A percentile compares a stretch with the other conserved stretches of the same genome.
phyloP scores from a whole-genome alignment of 768 basidiomycete genomes.

The Leccinum rimulosum region DNA sequence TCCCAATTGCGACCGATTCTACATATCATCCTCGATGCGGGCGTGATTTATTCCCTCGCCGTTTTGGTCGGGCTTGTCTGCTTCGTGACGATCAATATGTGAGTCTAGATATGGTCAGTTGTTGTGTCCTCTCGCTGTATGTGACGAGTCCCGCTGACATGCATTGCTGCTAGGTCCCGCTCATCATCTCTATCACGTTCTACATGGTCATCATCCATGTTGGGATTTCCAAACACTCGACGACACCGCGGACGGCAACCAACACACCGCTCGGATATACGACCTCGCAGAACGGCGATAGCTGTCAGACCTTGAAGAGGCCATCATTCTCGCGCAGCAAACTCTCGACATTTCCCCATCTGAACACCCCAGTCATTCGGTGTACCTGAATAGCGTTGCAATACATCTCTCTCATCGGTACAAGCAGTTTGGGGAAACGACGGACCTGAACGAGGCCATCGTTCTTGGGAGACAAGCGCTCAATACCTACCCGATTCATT shows the following conservation, averaged over 20 bases:
- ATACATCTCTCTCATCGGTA: no score
- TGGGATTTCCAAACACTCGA: neutral
- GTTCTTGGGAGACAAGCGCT: no score
- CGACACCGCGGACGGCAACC: neutral
- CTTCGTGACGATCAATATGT: slow-evolving; percentile 3
- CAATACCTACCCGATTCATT: no score
- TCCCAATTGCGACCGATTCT: slow-evolving; percentile 1
- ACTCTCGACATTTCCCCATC: no score
- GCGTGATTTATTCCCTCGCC: slow-evolving; percentile 3
- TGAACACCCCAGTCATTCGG: no score
- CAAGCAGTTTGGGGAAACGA: no score
- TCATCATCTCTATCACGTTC: slow-evolving; percentile 15
- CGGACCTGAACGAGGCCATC: no score
- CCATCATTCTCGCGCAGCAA: no score
- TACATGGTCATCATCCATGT: slow-evolving; percentile 18
- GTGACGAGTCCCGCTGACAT: neutral
- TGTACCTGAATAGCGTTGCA: no score
- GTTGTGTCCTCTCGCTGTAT: neutral
- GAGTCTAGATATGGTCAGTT: slow-evolving; percentile 6
- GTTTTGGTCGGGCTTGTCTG: neutral
- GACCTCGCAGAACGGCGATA: no score
- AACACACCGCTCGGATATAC: neutral
- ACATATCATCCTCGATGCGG: slow-evolving; percentile 1
- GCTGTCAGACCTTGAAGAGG: no score
- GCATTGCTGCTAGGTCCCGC: slow-evolving; percentile 4